These are phyloP conservation scores for Microthyrium microscopicum DNA, from an alignment of 2,329 filamentous ascomycete species.

Conservation along the genomic window DNA sequence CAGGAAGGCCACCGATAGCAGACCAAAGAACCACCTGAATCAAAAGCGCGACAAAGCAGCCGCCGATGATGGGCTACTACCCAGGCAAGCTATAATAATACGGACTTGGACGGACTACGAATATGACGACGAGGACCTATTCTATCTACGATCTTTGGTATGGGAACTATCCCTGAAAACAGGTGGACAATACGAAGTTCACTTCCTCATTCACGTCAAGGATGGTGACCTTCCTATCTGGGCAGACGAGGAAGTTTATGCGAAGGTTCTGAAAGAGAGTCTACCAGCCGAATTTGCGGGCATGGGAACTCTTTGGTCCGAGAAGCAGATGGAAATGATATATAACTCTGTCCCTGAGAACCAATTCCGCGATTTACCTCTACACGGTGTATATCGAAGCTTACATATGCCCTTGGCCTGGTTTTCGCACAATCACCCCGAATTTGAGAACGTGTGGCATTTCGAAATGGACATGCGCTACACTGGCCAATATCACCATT, in stretches of 20 bases:
- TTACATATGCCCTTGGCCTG: constrained; percentile 90
- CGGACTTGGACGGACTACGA: constrained; percentile 67
- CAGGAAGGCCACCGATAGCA: too few relatives aligned
- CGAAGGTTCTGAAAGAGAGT: constrained; percentile 40
- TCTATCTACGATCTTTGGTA: constrained; percentile 67
- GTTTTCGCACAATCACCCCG: constrained; percentile 74
- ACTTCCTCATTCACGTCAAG: constrained; percentile 74
- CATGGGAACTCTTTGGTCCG: constrained; percentile 36
- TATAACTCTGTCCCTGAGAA: constrained; percentile 33
- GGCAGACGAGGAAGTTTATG: constrained; percentile 58
- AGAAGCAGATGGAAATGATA: constrained; percentile 37
- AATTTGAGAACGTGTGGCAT: constrained; percentile 86
- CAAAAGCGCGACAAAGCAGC: constrained; percentile 10
- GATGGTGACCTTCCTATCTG: constrained; percentile 66
- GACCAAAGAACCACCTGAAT: constrained; percentile 15
- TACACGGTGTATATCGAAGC: constrained; percentile 53
- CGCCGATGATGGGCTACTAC: constrained; percentile 22
- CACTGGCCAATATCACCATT: constrained; percentile 74
- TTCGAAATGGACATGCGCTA: constrained; percentile 93
- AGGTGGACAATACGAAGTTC: constrained; percentile 66
- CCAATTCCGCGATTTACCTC: constrained; percentile 42
- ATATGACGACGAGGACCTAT: constrained; percentile 65
- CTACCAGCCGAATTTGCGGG: constrained; percentile 32
- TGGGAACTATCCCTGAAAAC: constrained; percentile 62
- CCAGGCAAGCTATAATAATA: constrained; percentile 63